Evolutionary conservation across 768 basidiomycete species (phyloP), one percentile per base, ranked within the genome.

Genomic region (Lactarius hengduanensis): DNA sequence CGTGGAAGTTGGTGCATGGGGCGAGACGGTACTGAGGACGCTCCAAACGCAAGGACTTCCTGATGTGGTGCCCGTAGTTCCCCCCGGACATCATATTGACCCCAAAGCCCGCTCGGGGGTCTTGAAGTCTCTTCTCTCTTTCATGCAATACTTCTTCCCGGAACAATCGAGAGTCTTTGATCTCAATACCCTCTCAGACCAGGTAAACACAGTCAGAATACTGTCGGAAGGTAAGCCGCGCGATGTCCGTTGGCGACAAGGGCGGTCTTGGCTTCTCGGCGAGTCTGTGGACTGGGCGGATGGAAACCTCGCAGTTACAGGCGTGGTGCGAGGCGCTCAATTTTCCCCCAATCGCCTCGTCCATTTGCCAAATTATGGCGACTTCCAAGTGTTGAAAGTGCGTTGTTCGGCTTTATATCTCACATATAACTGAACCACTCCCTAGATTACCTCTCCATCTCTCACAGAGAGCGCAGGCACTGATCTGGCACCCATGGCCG

Each of bases 61-160:
- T 0, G 88, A 91, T 32, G 87, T 92, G 50, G 82, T 94, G 58
- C 84, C 93, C 30, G 86, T 90, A 28, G 83, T 94, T 54, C 80
- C 88, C 20, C 82, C 88, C 7, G 79, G 84, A 63, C 67, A 78
- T 15, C 72, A 79, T 3, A 75, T 85, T 50, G 89, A 89, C 64
- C 70, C 78, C 6, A 94, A 94, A 77, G 78, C 84, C 38, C 86
- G 85, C 36, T 72, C 85, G 1, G 85, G 84, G 20, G 83, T 94
- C 57, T 78, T 93, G 63, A 95, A 93, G 78, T 97, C 94, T 1
- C 81, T 98, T 5, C 83, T 96, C 10, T 97, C 95, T 11, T 99
- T 98, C 80, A 87, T 96, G 64, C 89, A 89, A 69, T 98, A 98
- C 78, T 99, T 98, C 76, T 91, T 92, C 66, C 96, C 96, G 2